phyloP scores from a whole-genome alignment of 2,329 filamentous ascomycete genomes.

The Sclerotinia subarctica region DNA sequence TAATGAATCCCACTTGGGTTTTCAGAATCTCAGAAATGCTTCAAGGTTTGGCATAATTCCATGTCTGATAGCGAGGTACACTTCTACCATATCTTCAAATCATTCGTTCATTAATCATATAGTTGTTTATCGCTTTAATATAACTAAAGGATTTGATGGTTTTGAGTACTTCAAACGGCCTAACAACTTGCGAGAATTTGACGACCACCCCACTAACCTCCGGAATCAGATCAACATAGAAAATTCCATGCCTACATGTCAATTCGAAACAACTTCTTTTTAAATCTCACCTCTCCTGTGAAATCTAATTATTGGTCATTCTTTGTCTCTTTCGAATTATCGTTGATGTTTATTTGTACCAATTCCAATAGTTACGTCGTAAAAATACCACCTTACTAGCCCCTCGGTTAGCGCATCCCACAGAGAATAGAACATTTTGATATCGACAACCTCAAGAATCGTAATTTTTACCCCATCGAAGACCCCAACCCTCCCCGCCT shows the following conservation, averaged over 20 bases:
- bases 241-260: not conserved
- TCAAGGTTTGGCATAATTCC: not conserved
- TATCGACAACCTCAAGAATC: conserved; percentile 21
- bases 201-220: not conserved
- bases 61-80: not conserved
- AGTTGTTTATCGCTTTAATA: not conserved
- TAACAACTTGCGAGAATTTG: not conserved
- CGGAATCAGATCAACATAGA: not conserved
- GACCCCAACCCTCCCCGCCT: conserved; percentile 15
- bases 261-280: not conserved
- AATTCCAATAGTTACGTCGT: conserved; percentile 2
- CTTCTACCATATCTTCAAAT: not conserved
- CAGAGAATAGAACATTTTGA: conserved; percentile 23
- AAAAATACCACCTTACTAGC: conserved; percentile 18
- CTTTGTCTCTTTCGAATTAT: not conserved
- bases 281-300: not conserved
- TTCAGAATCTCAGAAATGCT: not conserved
- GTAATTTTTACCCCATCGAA: conserved; percentile 21
- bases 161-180: not conserved
- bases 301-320: not conserved
- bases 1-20: not conserved
- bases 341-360: not conserved
- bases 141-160: not conserved
- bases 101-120: too few species aligned
- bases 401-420: conserved; percentile 22